A percentile compares a stretch with the other conserved stretches of the same genome.
Conservation (phyloP, 148 eudicot species). For the Silene latifolia region DNA sequence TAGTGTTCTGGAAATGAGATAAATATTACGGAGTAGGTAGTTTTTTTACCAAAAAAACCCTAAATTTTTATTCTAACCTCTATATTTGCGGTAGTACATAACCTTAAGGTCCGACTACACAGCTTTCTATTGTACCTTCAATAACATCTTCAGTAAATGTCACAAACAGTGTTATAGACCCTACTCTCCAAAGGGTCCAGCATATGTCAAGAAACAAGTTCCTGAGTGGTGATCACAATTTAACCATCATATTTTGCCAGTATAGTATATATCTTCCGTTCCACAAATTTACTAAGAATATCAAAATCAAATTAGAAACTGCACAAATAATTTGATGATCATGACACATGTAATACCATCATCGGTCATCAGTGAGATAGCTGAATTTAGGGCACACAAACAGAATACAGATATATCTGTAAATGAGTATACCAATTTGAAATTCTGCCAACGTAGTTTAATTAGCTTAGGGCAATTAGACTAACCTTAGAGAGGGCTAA, state of each 20-base stretch:
- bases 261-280: background rate
- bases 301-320: background rate
- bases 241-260: background rate
- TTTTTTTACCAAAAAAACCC: no score
- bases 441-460: background rate
- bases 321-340: background rate
- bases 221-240: background rate
- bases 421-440: background rate
- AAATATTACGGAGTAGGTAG: no score
- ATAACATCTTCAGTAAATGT: no score
- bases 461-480: background rate
- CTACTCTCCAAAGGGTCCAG: no score
- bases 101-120: no score
- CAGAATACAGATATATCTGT: slow-evolving; percentile 7
- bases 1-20: no score
- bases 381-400: background rate
- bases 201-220: no score
- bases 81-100: no score
- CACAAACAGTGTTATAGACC: no score
- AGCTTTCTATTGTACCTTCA: no score
- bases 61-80: no score
- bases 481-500: slow-evolving; percentile 83
- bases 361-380: background rate
- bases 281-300: background rate
- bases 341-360: background rate